phyloP scores from a whole-genome alignment of 2,329 filamentous ascomycete genomes.

The Diaporthe longicolla region DNA sequence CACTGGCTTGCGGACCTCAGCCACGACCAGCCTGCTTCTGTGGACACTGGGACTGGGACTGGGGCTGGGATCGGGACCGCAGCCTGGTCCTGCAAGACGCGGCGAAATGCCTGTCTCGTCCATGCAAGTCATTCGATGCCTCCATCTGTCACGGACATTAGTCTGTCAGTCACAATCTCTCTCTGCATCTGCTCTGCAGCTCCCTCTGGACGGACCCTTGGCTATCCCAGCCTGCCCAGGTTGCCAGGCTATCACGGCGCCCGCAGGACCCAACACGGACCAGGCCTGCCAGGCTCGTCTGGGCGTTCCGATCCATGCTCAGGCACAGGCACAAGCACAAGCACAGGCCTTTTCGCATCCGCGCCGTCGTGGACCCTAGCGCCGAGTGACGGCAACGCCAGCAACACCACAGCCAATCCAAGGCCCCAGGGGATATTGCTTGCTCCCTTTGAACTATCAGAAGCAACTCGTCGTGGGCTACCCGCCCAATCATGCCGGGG shows the following conservation, averaged over 20 bases:
- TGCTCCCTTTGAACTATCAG: conserved; percentile 25
- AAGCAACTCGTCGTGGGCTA: conserved; percentile 13
- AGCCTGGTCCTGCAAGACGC: neutral
- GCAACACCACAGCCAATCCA: conserved; percentile 16
- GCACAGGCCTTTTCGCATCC: neutral
- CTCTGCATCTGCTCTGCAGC: neutral
- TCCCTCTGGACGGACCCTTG: neutral
- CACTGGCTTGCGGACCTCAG: neutral
- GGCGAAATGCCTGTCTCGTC: neutral
- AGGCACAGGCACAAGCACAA: neutral
- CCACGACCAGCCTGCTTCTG: neutral
- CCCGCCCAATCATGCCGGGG: neutral
- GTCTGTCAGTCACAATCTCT: conserved; percentile 8
- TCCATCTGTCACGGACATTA: conserved; percentile 8
- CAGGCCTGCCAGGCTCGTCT: neutral
- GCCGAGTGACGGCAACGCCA: conserved; percentile 26
- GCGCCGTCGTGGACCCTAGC: conserved; percentile 14
- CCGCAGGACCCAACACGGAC: no score
- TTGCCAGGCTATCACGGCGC: neutral
- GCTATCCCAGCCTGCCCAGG: neutral
- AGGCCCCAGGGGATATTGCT: neutral
- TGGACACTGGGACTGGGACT: neutral
- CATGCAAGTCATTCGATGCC: conserved; percentile 13
- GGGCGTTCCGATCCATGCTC: conserved; percentile 9
- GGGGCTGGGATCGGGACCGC: neutral